Evolutionary conservation across 306 rosid genomes (phyloP), one percentile per base, ranked within the genome.

Genomic region (Castanea mollissima): DNA sequence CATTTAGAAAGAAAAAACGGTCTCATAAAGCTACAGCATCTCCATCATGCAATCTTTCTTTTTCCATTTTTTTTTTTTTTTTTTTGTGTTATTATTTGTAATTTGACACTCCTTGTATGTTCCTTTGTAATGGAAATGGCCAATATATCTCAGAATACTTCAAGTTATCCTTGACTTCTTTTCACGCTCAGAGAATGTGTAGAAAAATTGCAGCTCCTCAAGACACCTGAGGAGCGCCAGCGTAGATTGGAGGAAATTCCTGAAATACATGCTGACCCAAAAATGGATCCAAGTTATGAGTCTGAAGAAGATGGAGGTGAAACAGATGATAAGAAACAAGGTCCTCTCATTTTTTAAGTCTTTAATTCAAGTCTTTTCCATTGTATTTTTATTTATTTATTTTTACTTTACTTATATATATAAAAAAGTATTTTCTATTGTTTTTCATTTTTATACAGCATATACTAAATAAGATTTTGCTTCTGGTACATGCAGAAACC

Each of bases 181-280:
- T 76, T 80, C 80, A 96, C 99, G 97, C 99, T 96, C 78, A 88
- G 99, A 88, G 99, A 96, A 88, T 96, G 99, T 85, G 98, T 96
- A 4, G 99, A 96, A 91, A 96, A 96, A 82, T 82, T 96, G 87
- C 99, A 96, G 88, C 91, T 91, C 82, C 76, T 96, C 73, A 96
- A 90, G 88, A 89, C 98, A 23, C 99, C 98, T 2, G 98, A 96
- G 88, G 99, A 96, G 79, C 98, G 99, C 59, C 98, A 90, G 77
- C 98, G 99, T 20, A 96, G 99, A 80, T 86, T 91, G 82, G 99
- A 90, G 70, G 99, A 96, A 81, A 85, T 92, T 77, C 89, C 97
- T 54, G 94, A 89, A 85, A 93, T 96, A 78, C 99, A 90, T 41
- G 90, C 84, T 6, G 99, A 96, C 87, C 98, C 99, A 35, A 90